Base-by-base conservation (phyloP, 768 basidiomycete genomes). In the Tremella yokohamensis region DNA sequence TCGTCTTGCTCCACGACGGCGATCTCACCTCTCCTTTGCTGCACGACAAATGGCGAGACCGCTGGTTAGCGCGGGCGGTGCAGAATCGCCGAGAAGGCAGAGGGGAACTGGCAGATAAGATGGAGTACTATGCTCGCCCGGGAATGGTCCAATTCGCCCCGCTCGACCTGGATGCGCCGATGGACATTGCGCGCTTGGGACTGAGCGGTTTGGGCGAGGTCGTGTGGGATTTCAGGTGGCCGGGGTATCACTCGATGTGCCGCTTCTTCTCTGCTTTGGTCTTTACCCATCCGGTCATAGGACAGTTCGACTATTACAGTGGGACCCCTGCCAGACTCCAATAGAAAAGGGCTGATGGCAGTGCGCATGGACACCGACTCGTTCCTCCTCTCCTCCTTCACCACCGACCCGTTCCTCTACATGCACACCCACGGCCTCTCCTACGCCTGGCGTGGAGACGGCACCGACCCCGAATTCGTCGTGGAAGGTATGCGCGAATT, bases 361-460 rank as follows among this genome's bases (percentile, higher is more conserved):
- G 52, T 54, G 52, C 52, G 52, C 16, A 54, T 54, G 52, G 52
- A 54, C 25, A 40, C 52, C 18, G 52, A 54, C 38, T 40, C 38
- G 11, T 34, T 20, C 26, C 39, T 54, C 19, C 37, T 42, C 19
- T 20, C 37, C 19, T 24, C 37, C 20, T 22, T 54, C 38, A 18
- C 38, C 19, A 4, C 39, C 7, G 52, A 54, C 25, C 52, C 52
- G 4, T 40, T 54, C 52, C 38, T 12, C 13, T 24, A 22, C 20
- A 40, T 40, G 7, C 29, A 37, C 20, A 16, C n/a, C 1, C 52
- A 42, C 20, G 52, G 52, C 13, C n/a, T 54, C 39, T 3, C 18
- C 3, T 54, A 54, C 38, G 38, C 40, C 15, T 40, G 19, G 15
- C 52, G 52, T 13, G 2, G 18, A 6, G 15, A 22, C 19, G 40